Base-by-base conservation (phyloP, 176 grass and related monocot genomes). In the Panicum miliaceum region DNA sequence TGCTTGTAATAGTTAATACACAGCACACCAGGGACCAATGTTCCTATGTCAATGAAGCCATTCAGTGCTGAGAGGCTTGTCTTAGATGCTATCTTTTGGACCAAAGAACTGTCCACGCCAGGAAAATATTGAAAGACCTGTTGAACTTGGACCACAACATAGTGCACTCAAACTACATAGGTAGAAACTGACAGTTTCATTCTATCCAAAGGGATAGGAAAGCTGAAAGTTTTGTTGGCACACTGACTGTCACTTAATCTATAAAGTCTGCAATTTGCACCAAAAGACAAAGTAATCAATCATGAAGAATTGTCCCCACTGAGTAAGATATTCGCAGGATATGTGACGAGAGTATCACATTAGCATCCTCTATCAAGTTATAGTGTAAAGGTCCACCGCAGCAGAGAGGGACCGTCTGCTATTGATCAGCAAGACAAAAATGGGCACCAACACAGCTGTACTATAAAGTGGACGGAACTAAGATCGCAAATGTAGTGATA, bases 71-170 rank as follows among this genome's bases (percentile, higher is more conserved):
- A 45, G 60, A 68, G 52, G 23, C 6, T 60, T n/a, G 52, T 63
- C 53, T 61, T 75, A 15, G n/a, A 71, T 15, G 81, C 76, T 12
- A 25, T 62, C 38, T 76, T 53, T 81, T 85, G 63, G 35, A 77
- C 45, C 26, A 43, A 81, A 56, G 53, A 37, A 70, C 78, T 77
- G 83, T 81, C 78, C 32, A 66, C 16, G 32, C 35, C 48, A 74
- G 40, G 73, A 75, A 51, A 52, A 84, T 87, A 87, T 69, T 84
- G 42, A 47, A 61, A 75, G 34, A 57, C 75, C 80, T 84, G 57
- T 50, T 52, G 58, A 72, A 71, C 64, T 42, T 80, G 89, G 84
- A 84, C 89, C 84, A 87, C 84, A 43, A 71, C 60, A 38, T 38
- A 71, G 43, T 58, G 46, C 43, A 84, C 47, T 70, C 20, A 26